Evolutionary conservation across 345 rosid species (phyloP), one percentile per base, ranked within the genome.

Genomic region (Schrenkiella parvula): DNA sequence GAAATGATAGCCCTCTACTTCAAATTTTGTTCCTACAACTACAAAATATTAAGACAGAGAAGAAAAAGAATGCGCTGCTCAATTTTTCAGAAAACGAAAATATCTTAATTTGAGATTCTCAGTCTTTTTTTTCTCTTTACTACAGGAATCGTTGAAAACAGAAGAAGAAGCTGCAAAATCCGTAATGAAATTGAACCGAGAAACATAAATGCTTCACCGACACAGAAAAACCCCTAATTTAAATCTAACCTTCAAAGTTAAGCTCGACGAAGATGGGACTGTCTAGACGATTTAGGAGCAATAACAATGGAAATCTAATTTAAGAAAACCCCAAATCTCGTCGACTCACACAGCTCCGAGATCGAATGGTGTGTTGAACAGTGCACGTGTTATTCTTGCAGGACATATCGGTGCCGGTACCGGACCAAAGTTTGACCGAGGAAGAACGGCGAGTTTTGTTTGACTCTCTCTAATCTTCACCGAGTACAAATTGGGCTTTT

Each of bases 311-410:
- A 34, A 26, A 35, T 35, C 35, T 3, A 37, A 38, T 55, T 35
- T 13, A 7, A 35, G 39, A 32, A 70, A 25, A 34, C 3, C 8
- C 3, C 26, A 54, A 64, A 31, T 5, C 8, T 22, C 31, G 23
- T 34, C 64, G 13, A 47, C 61, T 74, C 53, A 57, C 53, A 57
- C 60, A 57, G 67, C 53, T 57, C 60, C 34, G 37, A 39, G 72
- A 56, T 57, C 67, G 26, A 56, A 44, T 19, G 43, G 2, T 21
- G 26, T 64, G 5, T 55, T 23, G n/a, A 15, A 19, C 46, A 21
- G 6, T 25, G 44, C 60, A 71, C 52, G 68, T 61, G 75, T 48
- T 25, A 25, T 51, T 39, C 23, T 48, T 50, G 21, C 29, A 18
- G 58, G 10, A 47, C 59, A 70, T 19, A 19, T 50, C 68, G 42